Percentiles rank a stretch among this genome's conserved stretches.
phyloP scores from a whole-genome alignment of 257 asterid genomes.

The Vinca minor region DNA sequence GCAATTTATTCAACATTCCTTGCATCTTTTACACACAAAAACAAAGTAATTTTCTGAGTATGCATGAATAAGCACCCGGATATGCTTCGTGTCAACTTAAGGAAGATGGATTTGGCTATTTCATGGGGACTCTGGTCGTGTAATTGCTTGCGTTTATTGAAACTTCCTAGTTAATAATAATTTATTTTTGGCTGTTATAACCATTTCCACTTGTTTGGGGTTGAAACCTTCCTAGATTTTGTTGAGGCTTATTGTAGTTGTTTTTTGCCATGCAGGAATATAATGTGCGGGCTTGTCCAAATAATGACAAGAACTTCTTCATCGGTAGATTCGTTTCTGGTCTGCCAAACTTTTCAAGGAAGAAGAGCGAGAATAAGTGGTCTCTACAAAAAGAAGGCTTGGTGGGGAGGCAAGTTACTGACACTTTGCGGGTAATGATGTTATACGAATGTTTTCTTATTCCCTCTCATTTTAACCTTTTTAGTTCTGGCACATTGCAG shows the following conservation, averaged over 20 bases:
- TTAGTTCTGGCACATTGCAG: neutral
- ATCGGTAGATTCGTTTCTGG: constrained; percentile 89
- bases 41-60: too few relatives aligned
- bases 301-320: constrained; percentile 69
- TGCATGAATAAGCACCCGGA: too few relatives aligned
- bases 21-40: too few relatives aligned
- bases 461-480: too few relatives aligned
- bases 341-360: constrained; percentile 67
- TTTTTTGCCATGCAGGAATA: constrained; percentile 48
- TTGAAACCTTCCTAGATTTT: neutral
- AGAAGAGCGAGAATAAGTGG: constrained; percentile 86
- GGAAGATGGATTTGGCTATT: neutral
- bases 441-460: constrained; percentile 6
- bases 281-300: constrained; percentile 75
- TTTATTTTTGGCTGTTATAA: neutral
- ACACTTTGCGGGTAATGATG: constrained; percentile 65
- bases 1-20: too few relatives aligned
- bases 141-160: neutral
- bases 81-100: neutral
- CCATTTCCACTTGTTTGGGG: neutral
- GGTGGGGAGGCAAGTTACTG: constrained; percentile 92
- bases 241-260: neutral
- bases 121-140: too few relatives aligned
- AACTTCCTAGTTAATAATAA: neutral
- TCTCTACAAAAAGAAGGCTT: constrained; percentile 81